Base-by-base conservation (phyloP, 495 filamentous ascomycete genomes). In the Xylaria venustula region DNA sequence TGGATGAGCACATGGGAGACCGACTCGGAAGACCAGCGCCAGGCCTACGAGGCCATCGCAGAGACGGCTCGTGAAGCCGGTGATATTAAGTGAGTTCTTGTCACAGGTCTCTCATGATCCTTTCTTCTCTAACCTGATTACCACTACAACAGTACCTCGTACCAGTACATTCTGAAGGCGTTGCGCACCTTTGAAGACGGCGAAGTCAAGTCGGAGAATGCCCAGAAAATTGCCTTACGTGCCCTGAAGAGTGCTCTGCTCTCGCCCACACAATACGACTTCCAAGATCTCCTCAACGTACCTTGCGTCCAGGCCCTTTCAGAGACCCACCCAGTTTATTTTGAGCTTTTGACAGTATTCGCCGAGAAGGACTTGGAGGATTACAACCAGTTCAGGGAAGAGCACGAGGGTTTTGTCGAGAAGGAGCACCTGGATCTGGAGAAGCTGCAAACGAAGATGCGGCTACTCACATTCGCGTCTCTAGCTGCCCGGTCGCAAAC, bases 261-360 rank as follows among this genome's bases (percentile, higher is more conserved):
- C 46, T 82, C 89, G 60, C 86, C 87, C 12, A 78, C 81, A 36
- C 91, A 93, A 73, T 93, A 90, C 80, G 91, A 96, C 79, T 98
- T 98, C 82, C 89, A 93, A 67, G 92, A 97, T 66, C 82, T 99
- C 65, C 92, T 91, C 50, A 84, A 85, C 30, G 87, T 96, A 54
- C 90, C 96, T 58, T 84, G 89, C 52, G 85, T 99, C 50, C 91
- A 96, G 75, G 87, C 89, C 2, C 88, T 99, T 34, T 86, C 87
- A 63, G 84, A 90, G 56, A 90, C 88, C 60, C 89, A 97, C 62
- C 86, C 89, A 44, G 79, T 88, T 34, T 89, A 91, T 72, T 92
- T 87, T 65, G 91, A 98, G 73, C 86, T 99, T 12, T 86, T 97
- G 57, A 93, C 97, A 64, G 90, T 98, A 72, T 97, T 99, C 79